These are phyloP conservation scores for Oligophagozyma castellii DNA, from an alignment of 1,139 yeast species.

Conservation along the genomic window DNA sequence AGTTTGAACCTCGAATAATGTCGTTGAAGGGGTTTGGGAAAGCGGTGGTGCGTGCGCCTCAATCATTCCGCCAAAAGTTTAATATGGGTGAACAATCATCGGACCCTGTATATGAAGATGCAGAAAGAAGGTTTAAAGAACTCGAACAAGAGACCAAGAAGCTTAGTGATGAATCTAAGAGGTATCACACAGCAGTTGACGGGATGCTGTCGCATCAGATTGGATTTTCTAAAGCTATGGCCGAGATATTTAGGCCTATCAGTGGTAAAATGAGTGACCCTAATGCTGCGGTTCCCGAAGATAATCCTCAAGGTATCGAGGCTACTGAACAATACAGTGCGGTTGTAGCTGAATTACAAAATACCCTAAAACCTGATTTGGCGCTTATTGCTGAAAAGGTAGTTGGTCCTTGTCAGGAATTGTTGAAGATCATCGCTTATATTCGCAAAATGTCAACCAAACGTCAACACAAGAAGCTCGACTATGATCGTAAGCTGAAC, in stretches of 20 bases:
- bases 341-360: slow-evolving; percentile 75
- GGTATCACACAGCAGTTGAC: slow-evolving; percentile 81
- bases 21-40: slow-evolving; percentile 90
- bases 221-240: slow-evolving; percentile 86
- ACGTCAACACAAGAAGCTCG: slow-evolving; percentile 91
- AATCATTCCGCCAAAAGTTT: slow-evolving; percentile 59
- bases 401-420: slow-evolving; percentile 84
- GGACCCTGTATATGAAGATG: slow-evolving; percentile 86
- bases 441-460: slow-evolving; percentile 90
- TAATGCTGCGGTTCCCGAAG: slow-evolving; percentile 70
- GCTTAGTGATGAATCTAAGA: slow-evolving; percentile 75
- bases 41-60: slow-evolving; percentile 77
- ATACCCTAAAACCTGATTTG: slow-evolving; percentile 78
- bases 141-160: slow-evolving; percentile 81
- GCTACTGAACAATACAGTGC: slow-evolving; percentile 89
- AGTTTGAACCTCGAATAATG: slow-evolving; percentile 41
- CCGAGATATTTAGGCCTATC: slow-evolving; percentile 91
- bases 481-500: slow-evolving; percentile 74
- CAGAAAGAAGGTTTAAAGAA: slow-evolving; percentile 90
- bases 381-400: slow-evolving; percentile 84
- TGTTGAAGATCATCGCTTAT: slow-evolving; percentile 63
- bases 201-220: slow-evolving; percentile 90
- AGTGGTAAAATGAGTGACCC: slow-evolving; percentile 89
- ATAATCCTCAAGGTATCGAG: slow-evolving; percentile 89
- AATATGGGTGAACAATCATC: slow-evolving; percentile 75